Conservation (phyloP, 108 stramenopile species). For the Cyclotella cryptica region DNA sequence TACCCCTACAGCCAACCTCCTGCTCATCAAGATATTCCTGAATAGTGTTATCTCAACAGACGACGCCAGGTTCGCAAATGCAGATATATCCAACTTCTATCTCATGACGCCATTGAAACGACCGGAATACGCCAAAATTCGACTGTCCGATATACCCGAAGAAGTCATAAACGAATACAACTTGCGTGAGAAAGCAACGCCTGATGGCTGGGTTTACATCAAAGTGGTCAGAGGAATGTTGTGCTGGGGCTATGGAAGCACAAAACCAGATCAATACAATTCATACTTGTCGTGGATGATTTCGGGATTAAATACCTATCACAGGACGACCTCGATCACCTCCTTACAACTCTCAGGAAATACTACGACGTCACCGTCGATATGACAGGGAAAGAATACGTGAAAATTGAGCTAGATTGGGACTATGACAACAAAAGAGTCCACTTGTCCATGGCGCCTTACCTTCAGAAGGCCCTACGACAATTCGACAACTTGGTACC, state of each 20-base stretch:
- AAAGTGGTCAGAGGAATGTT: background rate
- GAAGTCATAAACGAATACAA: conserved; percentile 52
- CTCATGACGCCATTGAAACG: conserved; percentile 33
- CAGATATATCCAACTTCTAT: conserved; percentile 19
- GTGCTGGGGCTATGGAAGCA: conserved; percentile 31
- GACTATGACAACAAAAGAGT: conserved; percentile 7
- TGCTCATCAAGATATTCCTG: conserved; percentile 29
- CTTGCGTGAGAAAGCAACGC: conserved; percentile 13
- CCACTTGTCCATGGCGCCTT: conserved; percentile 7
- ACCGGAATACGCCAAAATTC: conserved; percentile 55
- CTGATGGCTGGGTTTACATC: conserved; percentile 9
- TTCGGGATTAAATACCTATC: conserved; percentile 36
- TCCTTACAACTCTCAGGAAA: conserved; percentile 35
- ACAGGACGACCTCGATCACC: conserved; percentile 44
- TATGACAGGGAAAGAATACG: conserved; percentile 33
- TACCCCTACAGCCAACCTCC: conserved; percentile 38
- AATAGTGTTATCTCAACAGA: conserved; percentile 56
- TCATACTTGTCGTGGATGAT: conserved; percentile 67
- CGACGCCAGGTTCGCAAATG: conserved; percentile 34
- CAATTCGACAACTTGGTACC: conserved; percentile 28
- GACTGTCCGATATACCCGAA: conserved; percentile 39
- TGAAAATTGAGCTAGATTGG: conserved; percentile 22
- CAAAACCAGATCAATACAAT: conserved; percentile 29
- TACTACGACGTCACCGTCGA: conserved; percentile 57
- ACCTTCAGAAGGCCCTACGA: conserved; percentile 5